A percentile compares a stretch with the other conserved stretches of the same genome.
Conservation (phyloP, 2,329 filamentous ascomycete genomes). For the Xylaria sp. region DNA sequence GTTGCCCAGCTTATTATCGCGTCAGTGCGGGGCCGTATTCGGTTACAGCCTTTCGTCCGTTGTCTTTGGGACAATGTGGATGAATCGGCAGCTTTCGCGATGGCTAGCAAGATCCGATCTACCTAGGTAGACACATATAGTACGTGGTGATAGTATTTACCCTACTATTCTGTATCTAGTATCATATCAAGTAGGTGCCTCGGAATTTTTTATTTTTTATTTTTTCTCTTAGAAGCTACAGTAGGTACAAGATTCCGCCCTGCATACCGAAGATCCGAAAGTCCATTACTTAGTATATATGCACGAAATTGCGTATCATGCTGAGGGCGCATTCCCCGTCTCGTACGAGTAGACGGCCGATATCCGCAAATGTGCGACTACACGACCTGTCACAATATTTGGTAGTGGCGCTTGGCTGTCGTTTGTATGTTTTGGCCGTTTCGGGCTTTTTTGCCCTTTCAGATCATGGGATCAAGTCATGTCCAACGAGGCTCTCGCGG, state of each 20-base stretch:
- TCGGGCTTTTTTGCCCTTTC: too few relatives aligned
- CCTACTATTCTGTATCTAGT: too few relatives aligned
- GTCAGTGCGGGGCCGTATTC: conserved; percentile 16
- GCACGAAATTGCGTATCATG: neutral
- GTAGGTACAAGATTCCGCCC: neutral
- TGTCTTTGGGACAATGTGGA: neutral
- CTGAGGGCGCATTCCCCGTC: neutral
- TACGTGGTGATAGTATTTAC: too few relatives aligned
- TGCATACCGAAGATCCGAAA: conserved; percentile 11
- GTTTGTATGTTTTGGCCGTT: neutral
- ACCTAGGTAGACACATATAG: too few relatives aligned
- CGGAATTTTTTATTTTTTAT: neutral
- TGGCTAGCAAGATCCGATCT: neutral
- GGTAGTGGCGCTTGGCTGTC: neutral
- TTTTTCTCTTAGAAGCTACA: neutral
- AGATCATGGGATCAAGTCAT: too few relatives aligned
- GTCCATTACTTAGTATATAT: conserved; percentile 12
- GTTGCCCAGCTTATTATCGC: neutral
- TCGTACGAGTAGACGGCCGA: neutral
- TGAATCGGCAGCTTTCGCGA: neutral
- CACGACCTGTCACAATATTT: neutral
- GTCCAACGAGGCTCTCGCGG: too few relatives aligned
- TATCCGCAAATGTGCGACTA: neutral
- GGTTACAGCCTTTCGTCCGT: neutral
- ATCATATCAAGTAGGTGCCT: neutral